phyloP scores from a whole-genome alignment of 202 grass and related monocot species.

The Zoysia matrella region DNA sequence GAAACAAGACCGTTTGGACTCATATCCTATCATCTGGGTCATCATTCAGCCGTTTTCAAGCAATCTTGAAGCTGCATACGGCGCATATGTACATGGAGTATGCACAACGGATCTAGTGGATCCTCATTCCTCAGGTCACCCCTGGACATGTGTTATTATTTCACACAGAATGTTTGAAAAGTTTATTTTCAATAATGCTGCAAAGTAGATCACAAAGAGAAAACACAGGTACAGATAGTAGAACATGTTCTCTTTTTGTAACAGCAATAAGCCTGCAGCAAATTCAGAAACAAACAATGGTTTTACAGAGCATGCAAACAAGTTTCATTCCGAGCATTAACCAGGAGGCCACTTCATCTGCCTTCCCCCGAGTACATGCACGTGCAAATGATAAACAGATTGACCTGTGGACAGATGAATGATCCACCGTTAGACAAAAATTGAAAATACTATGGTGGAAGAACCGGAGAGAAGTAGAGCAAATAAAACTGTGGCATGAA shows the following conservation, averaged over 20 bases:
- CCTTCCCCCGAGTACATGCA: constrained; percentile 89
- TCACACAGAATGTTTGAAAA: not conserved
- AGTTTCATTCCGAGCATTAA: constrained; percentile 12
- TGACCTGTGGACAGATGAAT: constrained; percentile 58
- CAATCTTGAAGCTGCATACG: not conserved
- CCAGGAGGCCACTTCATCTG: constrained; percentile 91
- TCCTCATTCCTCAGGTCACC: not conserved
- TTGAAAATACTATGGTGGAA: constrained; percentile 7
- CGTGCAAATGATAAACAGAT: constrained; percentile 90
- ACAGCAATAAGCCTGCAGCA: not conserved
- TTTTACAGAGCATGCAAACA: not conserved
- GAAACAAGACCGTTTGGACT: no score
- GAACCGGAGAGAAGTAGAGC: not conserved
- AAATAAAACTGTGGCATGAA: not conserved
- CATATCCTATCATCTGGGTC: no score
- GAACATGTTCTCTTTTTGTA: not conserved
- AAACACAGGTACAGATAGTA: not conserved
- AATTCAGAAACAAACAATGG: not conserved
- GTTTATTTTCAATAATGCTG: not conserved
- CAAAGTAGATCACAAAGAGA: constrained; percentile 1
- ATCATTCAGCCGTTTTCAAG: no score
- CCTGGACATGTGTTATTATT: not conserved
- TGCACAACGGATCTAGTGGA: not conserved
- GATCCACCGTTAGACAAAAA: not conserved
- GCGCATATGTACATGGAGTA: not conserved